Base-by-base conservation (phyloP, 768 basidiomycete genomes). In the Russula compacta region DNA sequence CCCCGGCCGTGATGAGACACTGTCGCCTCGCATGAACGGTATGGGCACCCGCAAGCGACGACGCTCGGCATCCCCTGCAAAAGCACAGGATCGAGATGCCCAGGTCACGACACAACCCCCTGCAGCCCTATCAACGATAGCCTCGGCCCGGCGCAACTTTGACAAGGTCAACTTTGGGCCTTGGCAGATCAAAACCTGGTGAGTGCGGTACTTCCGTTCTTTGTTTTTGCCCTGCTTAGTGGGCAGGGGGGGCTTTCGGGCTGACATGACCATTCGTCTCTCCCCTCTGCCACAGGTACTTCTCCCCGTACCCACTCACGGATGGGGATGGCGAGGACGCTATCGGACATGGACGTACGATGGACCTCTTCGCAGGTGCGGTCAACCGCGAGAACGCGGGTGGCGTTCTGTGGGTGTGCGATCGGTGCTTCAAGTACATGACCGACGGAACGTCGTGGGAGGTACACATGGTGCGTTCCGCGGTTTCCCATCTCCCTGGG, bases 391-490 rank as follows among this genome's bases (percentile, higher is more conserved):
- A 76, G 17, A 73, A 77, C 50, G 71, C 69, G 64, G 77, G 78
- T 52, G 73, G 82, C 17, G 73, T 76, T 36, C 72, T 95, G 19
- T 94, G 85, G 82, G 91, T 95, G 6, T 95, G 93, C 70, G 88
- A 94, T 66, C 81, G 83, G 63, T 99, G 95, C 75, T 97, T 98
- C 84, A 98, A 97, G 75, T 99, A 99, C 70, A 92, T 94, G 86
- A 77, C 83, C 2, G 86, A 92, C 49, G 81, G 83, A 15, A 72
- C 75, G 1, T 75, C 78, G 21, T 95, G 88, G 84, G 87, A 84
- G 63, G 77, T 86, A 62, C 86, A 89, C 67, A 78, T 81, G 46
- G 81, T 87, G 67, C 68, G 81, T 73, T 8, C 11, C 12, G 11
- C 3, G 10, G 9, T 46, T 24, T 17, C 40, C 36, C 29, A 8